Base-by-base conservation (phyloP, 1,139 yeast species). In the Pichia sp. region DNA sequence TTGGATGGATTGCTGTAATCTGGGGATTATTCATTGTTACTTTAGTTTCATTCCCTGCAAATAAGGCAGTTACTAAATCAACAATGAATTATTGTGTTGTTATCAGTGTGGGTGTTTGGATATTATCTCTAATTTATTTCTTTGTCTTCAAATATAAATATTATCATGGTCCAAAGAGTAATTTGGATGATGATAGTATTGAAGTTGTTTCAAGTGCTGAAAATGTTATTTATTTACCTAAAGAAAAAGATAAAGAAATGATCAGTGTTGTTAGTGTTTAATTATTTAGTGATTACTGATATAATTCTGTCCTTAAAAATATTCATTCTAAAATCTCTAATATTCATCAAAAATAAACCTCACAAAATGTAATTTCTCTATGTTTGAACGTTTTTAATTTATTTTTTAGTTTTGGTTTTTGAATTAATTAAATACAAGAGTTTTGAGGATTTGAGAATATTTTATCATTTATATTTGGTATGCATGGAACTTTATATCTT, bases 11-110 rank as follows among this genome's bases (percentile, higher is more conserved):
- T 34, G 5, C 36, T n/a, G 18, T 8, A 10, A 11, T 34, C n/a
- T 11, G 35, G 25, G 35, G 35, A 4, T 34, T 34, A 5, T 34
- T 34, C n/a, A 34, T 34, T 33, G 32, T 30, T 8, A 8, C 8
- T 8, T 30, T 30, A 11, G 25, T 40, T 32, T 32, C 36, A 10
- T 18, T 29, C 9, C 35, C 34, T 11, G n/a, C 25, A 4, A 33
- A 11, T 5, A 11, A 33, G n/a, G 25, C 18, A 11, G 70, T 75
- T 7, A 63, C 62, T 32, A 66, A 65, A 40, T 58, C 62, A 2
- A 66, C 74, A 6, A 78, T 79, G 83, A 79, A 79, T 60, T 79
- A 79, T 58, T 75, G 81, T 2, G 70, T 73, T 53, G 83, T 77
- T 7, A 75, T 79, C 51, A 75, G 76, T 9, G 72, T 73, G 34